Evolutionary conservation across 2,329 filamentous ascomycete genomes (phyloP), one percentile per base, ranked within the genome.

Genomic region (Aspergillus tamarii): DNA sequence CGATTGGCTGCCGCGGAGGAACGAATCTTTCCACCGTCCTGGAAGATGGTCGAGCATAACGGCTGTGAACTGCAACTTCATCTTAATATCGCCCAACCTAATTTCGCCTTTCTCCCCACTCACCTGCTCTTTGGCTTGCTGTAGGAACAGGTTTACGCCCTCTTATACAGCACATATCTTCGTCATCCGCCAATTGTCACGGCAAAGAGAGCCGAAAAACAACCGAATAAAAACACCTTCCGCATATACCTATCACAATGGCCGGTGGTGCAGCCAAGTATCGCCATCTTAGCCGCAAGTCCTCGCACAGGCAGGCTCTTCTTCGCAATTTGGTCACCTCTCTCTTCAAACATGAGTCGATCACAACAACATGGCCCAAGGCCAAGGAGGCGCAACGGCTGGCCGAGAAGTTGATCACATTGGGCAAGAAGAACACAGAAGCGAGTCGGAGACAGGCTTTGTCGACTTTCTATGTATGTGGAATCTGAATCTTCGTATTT

Each of bases 321-420:
- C 89, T 99, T 70, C 93, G 95, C 75, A 97, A 98, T 81, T 85
- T 99, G 66, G 94, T 98, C 77, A 97, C 94, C 70, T 95, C 94
- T 60, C 91, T 99, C 70, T 91, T 99, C 82, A 87, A 92, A 80
- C 89, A 96, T 80, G 95, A 99, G 83, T 89, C 92, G 67, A 96
- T 99, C 82, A 89, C 90, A 68, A 99, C 95, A 57, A 97, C 95
- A 81, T 97, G 91, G 86, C 89, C 91, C 77, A 98, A 98, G 82
- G 95, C 95, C 55, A 99, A 98, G 82, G 95, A 99, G 83, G 92
- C 95, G 23, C 95, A 99, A 82, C 87, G 92, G 50, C 79, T 98
- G 71, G 95, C 94, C 9, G 95, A 99, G 77, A 96, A 96, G 84
- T 84, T 98, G 70, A 94, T 99, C 73, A 97, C 94, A 5, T 80